Evolutionary conservation across 495 filamentous ascomycete genomes (phyloP).

Genomic region (Friedmanniomyces simplex): DNA sequence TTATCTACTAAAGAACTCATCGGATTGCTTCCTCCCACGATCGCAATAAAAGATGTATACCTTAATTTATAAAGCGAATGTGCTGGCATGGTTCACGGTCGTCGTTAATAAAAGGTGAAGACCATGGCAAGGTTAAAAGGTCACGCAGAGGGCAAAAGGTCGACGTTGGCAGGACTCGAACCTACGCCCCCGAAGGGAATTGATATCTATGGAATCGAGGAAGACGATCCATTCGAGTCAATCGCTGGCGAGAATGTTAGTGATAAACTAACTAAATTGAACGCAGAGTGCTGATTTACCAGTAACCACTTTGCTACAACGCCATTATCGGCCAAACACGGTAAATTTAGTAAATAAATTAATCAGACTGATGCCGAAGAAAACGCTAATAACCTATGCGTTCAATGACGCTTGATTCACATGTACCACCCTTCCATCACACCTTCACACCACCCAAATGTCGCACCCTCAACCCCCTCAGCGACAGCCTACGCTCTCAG

Average conservation of each 20-base stretch:
- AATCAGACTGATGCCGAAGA: too few species aligned
- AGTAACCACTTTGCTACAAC: constrained; percentile 16
- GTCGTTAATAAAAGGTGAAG: too few species aligned
- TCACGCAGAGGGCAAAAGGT: not conserved
- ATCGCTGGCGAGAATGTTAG: not conserved
- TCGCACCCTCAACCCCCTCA: constrained; percentile 17
- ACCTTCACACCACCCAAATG: constrained; percentile 1
- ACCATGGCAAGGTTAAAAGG: not conserved
- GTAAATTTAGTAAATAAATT: too few species aligned
- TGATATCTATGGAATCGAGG: constrained; percentile 1
- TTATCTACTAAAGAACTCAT: too few species aligned
- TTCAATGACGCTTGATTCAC: too few species aligned
- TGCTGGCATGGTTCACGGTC: too few species aligned
- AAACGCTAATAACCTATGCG: too few species aligned
- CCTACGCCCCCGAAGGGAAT: constrained; percentile 18
- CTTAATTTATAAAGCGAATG: too few species aligned
- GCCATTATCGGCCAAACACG: too few species aligned
- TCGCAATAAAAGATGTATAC: too few species aligned
- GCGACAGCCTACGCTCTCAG: constrained; percentile 19
- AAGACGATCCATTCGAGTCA: constrained; percentile 12
- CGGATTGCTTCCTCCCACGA: too few species aligned
- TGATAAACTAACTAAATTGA: not conserved
- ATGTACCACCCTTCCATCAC: not conserved
- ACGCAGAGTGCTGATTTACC: not conserved
- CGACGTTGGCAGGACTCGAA: constrained; percentile 17